These are phyloP conservation scores for Aspergillus nidulans DNA, from an alignment of 495 filamentous ascomycete species.

Conservation along the genomic window DNA sequence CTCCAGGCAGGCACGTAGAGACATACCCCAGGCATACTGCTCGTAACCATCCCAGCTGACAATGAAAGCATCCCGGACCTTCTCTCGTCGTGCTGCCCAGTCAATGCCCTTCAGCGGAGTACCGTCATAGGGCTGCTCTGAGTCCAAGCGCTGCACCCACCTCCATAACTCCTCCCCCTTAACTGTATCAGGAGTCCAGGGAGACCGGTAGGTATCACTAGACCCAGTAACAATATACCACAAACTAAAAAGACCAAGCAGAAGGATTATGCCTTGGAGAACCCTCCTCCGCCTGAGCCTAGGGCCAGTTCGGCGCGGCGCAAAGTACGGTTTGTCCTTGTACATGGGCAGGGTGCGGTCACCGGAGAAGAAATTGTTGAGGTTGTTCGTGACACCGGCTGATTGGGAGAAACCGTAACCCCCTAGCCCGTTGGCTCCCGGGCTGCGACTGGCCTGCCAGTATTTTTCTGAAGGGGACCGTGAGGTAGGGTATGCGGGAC, in stretches of 20 bases:
- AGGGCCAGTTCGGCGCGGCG: slow-evolving; percentile 40
- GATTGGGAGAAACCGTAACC: slow-evolving; percentile 37
- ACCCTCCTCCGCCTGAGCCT: slow-evolving; percentile 27
- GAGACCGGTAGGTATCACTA: slow-evolving; percentile 51
- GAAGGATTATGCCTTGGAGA: slow-evolving; percentile 18
- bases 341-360: slow-evolving; percentile 82
- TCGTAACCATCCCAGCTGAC: slow-evolving; percentile 92
- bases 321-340: slow-evolving; percentile 90
- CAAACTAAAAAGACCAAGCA: slow-evolving; percentile 39
- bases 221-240: slow-evolving; percentile 51
- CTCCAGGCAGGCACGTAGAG: not conserved
- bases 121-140: slow-evolving; percentile 18
- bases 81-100: slow-evolving; percentile 74
- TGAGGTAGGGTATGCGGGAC: slow-evolving; percentile 68
- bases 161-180: slow-evolving; percentile 38
- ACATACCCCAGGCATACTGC: slow-evolving; percentile 86
- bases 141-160: slow-evolving; percentile 36
- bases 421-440: slow-evolving; percentile 27
- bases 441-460: slow-evolving; percentile 56
- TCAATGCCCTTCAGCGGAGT: slow-evolving; percentile 27
- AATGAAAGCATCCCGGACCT: slow-evolving; percentile 85
- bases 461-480: slow-evolving; percentile 60
- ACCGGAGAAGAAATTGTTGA: slow-evolving; percentile 50
- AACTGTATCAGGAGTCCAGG: slow-evolving; percentile 13
- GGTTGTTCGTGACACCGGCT: slow-evolving; percentile 36